phyloP scores from a whole-genome alignment of 2,329 filamentous ascomycete species.

The Verticillium nonalfalfae region DNA sequence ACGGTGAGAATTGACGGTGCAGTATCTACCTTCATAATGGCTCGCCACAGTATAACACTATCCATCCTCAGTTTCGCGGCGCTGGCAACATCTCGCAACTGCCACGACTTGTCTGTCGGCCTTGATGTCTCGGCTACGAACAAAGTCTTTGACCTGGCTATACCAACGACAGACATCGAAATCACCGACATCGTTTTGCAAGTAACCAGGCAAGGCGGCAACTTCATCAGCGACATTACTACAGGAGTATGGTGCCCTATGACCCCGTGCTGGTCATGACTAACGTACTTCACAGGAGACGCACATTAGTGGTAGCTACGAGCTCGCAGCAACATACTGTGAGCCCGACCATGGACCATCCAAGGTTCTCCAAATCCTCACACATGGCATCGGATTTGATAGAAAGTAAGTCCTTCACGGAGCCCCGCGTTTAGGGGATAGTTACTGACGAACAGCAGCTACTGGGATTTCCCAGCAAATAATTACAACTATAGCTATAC shows the following conservation, averaged over 20 bases:
- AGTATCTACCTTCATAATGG: conserved; percentile 12
- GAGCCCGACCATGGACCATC: conserved; percentile 39
- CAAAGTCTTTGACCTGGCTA: conserved; percentile 41
- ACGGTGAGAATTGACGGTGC: neutral
- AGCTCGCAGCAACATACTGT: conserved; percentile 57
- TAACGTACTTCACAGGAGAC: conserved; percentile 28
- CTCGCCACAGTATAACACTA: conserved; percentile 5
- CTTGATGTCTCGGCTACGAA: conserved; percentile 49
- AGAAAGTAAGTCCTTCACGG: neutral
- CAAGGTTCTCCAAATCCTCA: conserved; percentile 29
- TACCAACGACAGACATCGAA: conserved; percentile 46
- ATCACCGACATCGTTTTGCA: conserved; percentile 49
- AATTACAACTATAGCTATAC: conserved; percentile 59
- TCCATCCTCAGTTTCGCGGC: conserved; percentile 17
- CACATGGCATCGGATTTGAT: conserved; percentile 33
- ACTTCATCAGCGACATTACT: conserved; percentile 34
- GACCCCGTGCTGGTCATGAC: neutral
- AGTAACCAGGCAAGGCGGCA: conserved; percentile 39
- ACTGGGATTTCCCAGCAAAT: conserved; percentile 56
- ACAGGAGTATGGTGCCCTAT: neutral
- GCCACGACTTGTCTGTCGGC: conserved; percentile 47
- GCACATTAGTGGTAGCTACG: conserved; percentile 45
- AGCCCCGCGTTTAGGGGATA: rapidly evolving
- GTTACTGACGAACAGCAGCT: conserved; percentile 25
- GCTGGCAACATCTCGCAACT: conserved; percentile 26